Conservation (phyloP, 2,329 filamentous ascomycete genomes). For the Colletotrichum karsti region DNA sequence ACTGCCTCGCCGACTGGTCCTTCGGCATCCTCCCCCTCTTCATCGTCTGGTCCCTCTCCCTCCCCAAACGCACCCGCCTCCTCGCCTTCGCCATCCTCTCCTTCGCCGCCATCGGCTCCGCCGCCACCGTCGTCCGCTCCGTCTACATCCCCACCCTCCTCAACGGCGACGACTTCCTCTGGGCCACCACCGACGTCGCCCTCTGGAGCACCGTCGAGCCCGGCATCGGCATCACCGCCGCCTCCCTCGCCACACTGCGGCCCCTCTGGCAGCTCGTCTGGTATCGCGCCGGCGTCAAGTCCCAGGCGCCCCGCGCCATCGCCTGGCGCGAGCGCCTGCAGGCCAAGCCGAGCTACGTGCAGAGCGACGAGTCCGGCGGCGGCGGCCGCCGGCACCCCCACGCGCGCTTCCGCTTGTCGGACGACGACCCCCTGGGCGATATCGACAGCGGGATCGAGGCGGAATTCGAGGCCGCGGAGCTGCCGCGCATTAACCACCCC, state of each 20-base stretch:
- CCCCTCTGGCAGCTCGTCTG: conserved; percentile 37
- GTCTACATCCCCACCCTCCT: conserved; percentile 48
- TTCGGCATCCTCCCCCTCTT: conserved; percentile 49
- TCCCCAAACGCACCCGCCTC: conserved; percentile 47
- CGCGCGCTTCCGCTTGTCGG: not conserved
- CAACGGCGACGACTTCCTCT: conserved; percentile 49
- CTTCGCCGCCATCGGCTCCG: conserved; percentile 42
- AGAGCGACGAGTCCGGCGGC: conserved; percentile 6
- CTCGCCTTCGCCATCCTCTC: conserved; percentile 42
- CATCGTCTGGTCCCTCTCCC: conserved; percentile 49
- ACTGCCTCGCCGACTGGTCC: conserved; percentile 48
- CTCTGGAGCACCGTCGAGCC: conserved; percentile 56
- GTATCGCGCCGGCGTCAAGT: conserved; percentile 8
- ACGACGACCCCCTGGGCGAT: not conserved
- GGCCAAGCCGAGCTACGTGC: conserved; percentile 17
- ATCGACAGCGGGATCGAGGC: not conserved
- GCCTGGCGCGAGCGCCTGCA: conserved; percentile 17
- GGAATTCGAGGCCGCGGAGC: not conserved
- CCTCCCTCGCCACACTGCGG: conserved; percentile 47
- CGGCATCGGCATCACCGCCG: conserved; percentile 50
- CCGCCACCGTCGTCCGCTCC: conserved; percentile 52
- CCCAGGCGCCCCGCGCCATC: conserved; percentile 2
- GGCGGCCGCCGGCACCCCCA: not conserved
- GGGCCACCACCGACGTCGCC: conserved; percentile 50
- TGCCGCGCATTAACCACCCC: not conserved